A percentile compares a stretch with the other conserved stretches of the same genome.
Evolutionary conservation across 345 rosid species (phyloP).

Genomic region (Populus nigra): DNA sequence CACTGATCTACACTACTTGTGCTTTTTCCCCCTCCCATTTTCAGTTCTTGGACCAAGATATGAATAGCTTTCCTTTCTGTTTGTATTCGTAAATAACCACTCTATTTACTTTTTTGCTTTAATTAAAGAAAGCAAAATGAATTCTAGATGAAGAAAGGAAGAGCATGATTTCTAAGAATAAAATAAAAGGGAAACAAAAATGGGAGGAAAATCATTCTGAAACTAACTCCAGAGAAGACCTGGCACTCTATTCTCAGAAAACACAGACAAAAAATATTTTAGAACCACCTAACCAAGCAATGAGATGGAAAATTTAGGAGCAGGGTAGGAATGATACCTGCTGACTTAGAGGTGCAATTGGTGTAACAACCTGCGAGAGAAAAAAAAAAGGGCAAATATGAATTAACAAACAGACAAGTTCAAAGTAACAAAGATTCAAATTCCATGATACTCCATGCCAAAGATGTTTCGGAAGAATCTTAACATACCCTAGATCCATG

Average conservation of each 20-base stretch:
- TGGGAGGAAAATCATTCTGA: not conserved
- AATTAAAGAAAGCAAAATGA: not conserved
- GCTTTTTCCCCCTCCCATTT: no score
- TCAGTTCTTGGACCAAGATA: not conserved
- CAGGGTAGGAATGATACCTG: conserved; percentile 50
- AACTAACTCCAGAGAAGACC: conserved; percentile 7
- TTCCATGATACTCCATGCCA: not conserved
- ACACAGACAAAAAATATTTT: not conserved
- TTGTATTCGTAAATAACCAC: not conserved
- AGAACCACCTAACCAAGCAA: not conserved
- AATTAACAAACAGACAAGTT: not conserved
- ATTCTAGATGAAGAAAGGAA: not conserved
- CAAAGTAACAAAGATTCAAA: not conserved
- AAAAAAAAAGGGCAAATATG: not conserved
- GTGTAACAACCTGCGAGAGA: conserved; percentile 81
- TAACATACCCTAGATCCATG: not conserved
- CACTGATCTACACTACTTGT: no score
- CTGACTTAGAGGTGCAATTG: conserved; percentile 95
- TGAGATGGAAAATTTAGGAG: not conserved
- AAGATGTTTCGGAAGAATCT: not conserved
- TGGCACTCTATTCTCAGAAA: not conserved
- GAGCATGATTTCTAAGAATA: not conserved
- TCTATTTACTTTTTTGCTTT: not conserved
- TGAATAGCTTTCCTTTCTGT: not conserved
- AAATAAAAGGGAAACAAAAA: not conserved